Conservation (phyloP, 129 eudicot genomes). For the Chrysanthemum seticuspe region DNA sequence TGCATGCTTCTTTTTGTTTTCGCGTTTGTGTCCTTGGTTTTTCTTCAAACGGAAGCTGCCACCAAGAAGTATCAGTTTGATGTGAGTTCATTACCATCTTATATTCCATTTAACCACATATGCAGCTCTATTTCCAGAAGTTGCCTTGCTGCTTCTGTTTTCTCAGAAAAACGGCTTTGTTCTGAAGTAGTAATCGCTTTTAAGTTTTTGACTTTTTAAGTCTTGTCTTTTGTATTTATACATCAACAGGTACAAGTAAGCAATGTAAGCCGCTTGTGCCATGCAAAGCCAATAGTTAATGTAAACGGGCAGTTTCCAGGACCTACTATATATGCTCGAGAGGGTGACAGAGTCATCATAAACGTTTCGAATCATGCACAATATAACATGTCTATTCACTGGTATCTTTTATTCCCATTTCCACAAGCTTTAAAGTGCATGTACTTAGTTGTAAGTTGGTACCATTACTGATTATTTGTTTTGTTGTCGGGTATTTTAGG, state of each 20-base stretch:
- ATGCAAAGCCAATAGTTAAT: constrained; percentile 49
- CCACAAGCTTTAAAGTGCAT: neutral
- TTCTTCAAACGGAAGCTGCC: constrained; percentile 33
- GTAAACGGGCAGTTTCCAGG: constrained; percentile 53
- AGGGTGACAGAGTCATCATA: constrained; percentile 51
- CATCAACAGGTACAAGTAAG: constrained; percentile 46
- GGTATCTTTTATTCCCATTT: constrained; percentile 26
- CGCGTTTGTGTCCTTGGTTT: constrained; percentile 9
- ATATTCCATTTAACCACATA: no score
- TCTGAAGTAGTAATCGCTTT: no score
- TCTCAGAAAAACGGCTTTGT: no score
- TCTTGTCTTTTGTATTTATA: neutral
- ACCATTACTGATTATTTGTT: neutral
- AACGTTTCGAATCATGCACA: constrained; percentile 42
- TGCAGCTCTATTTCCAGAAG: no score
- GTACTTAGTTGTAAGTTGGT: neutral
- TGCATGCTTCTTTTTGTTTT: constrained; percentile 11
- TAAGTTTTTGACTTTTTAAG: neutral
- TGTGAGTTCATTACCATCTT: constrained; percentile 26
- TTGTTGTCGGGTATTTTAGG: constrained; percentile 18
- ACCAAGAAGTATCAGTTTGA: constrained; percentile 46
- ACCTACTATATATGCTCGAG: constrained; percentile 52
- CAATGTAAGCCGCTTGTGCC: constrained; percentile 55
- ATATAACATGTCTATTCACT: constrained; percentile 46
- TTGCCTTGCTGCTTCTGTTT: no score